These are phyloP conservation scores for Kodamaea lidongshanica DNA, from an alignment of 805 yeast species.

Conservation along the genomic window DNA sequence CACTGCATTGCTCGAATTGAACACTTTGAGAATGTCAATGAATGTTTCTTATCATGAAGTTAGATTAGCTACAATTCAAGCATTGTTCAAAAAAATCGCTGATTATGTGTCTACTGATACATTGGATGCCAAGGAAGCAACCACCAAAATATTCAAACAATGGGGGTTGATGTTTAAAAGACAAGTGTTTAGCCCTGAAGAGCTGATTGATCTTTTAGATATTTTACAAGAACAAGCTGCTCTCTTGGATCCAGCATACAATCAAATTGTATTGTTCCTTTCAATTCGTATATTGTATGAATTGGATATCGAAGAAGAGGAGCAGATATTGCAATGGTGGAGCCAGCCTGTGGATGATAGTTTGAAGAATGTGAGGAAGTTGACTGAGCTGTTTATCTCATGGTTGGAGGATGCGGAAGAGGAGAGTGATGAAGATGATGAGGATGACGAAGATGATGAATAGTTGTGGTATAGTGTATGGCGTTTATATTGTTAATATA, in stretches of 20 bases:
- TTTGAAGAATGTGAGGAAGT: constrained; percentile 39
- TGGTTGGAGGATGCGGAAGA: constrained; percentile 82
- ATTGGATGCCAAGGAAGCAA: constrained; percentile 68
- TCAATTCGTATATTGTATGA: constrained; percentile 65
- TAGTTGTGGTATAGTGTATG: too few relatives aligned
- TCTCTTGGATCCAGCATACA: constrained; percentile 32
- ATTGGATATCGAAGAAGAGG: constrained; percentile 77
- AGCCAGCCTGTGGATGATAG: constrained; percentile 27
- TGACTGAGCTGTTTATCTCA: constrained; percentile 69
- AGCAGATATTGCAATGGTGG: constrained; percentile 81
- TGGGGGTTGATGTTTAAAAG: constrained; percentile 83
- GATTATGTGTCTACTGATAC: constrained; percentile 77
- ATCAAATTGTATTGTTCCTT: constrained; percentile 46
- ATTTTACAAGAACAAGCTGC: constrained; percentile 43
- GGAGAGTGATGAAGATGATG: constrained; percentile 37
- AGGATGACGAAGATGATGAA: constrained; percentile 31
- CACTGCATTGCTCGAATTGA: constrained; percentile 86
- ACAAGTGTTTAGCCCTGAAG: constrained; percentile 77
- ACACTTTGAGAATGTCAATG: constrained; percentile 95
- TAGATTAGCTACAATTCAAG: constrained; percentile 69
- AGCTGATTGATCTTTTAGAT: constrained; percentile 65
- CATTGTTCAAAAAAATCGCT: constrained; percentile 61
- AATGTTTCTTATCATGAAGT: constrained; percentile 93
- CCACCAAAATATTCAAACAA: constrained; percentile 62
- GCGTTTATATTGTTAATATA: too few relatives aligned